These are phyloP conservation scores for Ambispora gerdemannii DNA, from an alignment of 192 early-diverging fungal genomes.

Conservation along the genomic window DNA sequence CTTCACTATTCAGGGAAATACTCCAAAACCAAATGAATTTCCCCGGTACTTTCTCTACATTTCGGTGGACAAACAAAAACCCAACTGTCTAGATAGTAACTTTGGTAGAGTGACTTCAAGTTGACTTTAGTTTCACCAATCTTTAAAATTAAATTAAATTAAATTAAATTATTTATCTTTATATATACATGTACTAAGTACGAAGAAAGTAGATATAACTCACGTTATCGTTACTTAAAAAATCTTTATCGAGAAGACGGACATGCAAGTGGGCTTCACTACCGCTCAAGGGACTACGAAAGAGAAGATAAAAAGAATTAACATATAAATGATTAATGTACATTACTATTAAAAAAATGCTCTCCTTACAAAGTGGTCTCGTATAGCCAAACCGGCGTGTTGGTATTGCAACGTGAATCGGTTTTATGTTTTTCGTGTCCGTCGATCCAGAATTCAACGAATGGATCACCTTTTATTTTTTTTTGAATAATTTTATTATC, in stretches of 20 bases:
- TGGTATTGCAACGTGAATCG: constrained; percentile 7
- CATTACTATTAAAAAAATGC: too few species aligned
- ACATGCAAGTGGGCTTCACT: background rate
- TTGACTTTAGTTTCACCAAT: background rate
- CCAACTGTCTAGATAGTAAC: background rate
- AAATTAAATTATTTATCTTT: background rate
- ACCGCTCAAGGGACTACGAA: background rate
- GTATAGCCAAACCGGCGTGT: constrained; percentile 29
- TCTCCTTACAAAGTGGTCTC: background rate
- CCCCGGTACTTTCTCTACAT: background rate
- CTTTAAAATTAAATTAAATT: background rate
- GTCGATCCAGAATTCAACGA: constrained; percentile 33
- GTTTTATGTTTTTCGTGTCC: constrained; percentile 32
- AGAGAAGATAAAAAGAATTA: too few species aligned
- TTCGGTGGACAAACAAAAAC: background rate
- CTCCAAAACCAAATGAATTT: background rate
- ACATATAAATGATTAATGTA: too few species aligned
- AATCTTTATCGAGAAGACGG: background rate
- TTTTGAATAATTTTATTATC: too few species aligned
- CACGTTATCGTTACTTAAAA: background rate
- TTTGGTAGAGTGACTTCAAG: background rate
- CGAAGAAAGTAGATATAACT: too few species aligned
- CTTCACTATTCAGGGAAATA: background rate
- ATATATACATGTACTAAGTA: too few species aligned
- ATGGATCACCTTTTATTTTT: constrained; percentile 33